phyloP scores from a whole-genome alignment of 2,329 filamentous ascomycete species.

The Dryadomyces quercivorus region DNA sequence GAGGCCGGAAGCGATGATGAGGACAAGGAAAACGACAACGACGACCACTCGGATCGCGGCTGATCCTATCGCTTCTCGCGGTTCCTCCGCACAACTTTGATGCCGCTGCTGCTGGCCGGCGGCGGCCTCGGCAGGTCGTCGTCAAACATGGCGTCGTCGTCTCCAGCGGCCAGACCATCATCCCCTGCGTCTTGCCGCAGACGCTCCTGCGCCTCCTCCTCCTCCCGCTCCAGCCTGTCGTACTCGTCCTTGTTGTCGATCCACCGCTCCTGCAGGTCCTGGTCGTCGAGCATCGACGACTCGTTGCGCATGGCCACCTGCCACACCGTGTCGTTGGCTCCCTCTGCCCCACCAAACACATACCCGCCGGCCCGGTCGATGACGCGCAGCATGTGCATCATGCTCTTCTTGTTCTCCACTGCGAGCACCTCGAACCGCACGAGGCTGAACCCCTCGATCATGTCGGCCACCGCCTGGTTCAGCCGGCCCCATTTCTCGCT shows the following conservation, averaged over 20 bases:
- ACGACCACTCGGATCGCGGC: neutral
- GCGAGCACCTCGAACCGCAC: constrained; percentile 89
- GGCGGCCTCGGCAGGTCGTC: constrained; percentile 8
- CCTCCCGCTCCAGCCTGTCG: constrained; percentile 65
- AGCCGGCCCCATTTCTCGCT: constrained; percentile 70
- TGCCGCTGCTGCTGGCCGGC: constrained; percentile 33
- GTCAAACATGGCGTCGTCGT: constrained; percentile 29
- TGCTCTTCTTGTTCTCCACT: constrained; percentile 92
- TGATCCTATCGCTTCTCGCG: constrained; percentile 27
- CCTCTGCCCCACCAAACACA: constrained; percentile 80
- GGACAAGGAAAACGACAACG: constrained; percentile 20
- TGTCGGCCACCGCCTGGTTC: constrained; percentile 73
- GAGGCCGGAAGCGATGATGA: constrained; percentile 33
- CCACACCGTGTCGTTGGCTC: constrained; percentile 95
- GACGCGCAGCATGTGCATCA: constrained; percentile 81
- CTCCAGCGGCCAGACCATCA: constrained; percentile 17
- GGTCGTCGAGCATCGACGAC: constrained; percentile 62
- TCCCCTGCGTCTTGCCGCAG: constrained; percentile 18
- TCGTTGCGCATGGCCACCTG: constrained; percentile 81
- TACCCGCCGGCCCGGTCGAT: constrained; percentile 91
- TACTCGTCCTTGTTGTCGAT: constrained; percentile 80
- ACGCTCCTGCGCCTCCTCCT: constrained; percentile 58
- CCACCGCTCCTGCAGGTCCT: constrained; percentile 94
- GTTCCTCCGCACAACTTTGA: constrained; percentile 59
- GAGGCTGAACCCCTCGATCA: constrained; percentile 82